phyloP scores from a whole-genome alignment of 768 basidiomycete species.

The Rhizopogon rudus region DNA sequence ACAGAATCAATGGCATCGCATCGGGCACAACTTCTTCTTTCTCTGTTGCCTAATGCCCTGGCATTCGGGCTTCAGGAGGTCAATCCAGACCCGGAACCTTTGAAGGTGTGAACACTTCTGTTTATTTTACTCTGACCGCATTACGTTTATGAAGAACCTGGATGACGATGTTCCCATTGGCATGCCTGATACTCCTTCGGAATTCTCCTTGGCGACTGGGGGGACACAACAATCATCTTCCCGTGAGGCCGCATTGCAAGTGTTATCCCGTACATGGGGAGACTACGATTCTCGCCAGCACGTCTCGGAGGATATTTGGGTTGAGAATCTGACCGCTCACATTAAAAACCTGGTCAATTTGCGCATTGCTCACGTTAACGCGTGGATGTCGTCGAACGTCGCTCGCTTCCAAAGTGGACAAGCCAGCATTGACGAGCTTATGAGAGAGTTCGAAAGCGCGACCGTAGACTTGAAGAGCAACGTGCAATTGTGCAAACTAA shows the following conservation, averaged over 20 bases:
- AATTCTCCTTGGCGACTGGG: conserved; percentile 28
- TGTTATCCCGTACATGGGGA: conserved; percentile 27
- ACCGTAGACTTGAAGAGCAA: conserved; percentile 41
- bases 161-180: conserved; percentile 43
- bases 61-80: conserved; percentile 41
- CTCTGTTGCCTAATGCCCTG: conserved; percentile 43
- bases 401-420: conserved; percentile 39
- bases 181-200: conserved; percentile 29
- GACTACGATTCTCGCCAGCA: conserved; percentile 26
- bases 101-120: conserved; percentile 36
- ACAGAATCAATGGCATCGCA: conserved; percentile 46
- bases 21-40: conserved; percentile 37
- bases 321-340: conserved; percentile 29
- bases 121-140: not conserved
- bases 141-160: conserved; percentile 36
- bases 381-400: conserved; percentile 49
- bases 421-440: conserved; percentile 40
- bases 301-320: conserved; percentile 38
- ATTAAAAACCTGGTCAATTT: conserved; percentile 35
- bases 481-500: conserved; percentile 44
- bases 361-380: conserved; percentile 42
- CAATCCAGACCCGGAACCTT: conserved; percentile 41
- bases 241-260: conserved; percentile 10
- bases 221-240: conserved; percentile 10
- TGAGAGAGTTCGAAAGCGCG: conserved; percentile 36